Base-by-base conservation (phyloP, 768 basidiomycete genomes). In the Astraeus odoratus region DNA sequence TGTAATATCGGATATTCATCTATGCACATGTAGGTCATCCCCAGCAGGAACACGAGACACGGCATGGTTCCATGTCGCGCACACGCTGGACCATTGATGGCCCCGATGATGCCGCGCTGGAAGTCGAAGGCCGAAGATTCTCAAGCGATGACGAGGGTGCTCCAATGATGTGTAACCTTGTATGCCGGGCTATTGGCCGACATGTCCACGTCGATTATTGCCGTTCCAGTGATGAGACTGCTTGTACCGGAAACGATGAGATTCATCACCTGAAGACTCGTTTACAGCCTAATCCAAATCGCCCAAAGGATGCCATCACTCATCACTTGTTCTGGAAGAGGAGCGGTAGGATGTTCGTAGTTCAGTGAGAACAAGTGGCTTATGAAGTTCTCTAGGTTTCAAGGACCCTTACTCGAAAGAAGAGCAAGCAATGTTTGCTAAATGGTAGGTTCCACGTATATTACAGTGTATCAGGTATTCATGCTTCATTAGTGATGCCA, bases 331-430 rank as follows among this genome's bases (percentile, higher is more conserved):
- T 67, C 44, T 80, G 78, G 78, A 66, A 66, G 43, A 67, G 76
- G 19, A 68, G 68, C 52, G 78, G 77, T 76, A 18, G 13, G 9
- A 22, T 39, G n/a, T 16, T 19, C 13, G 15, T 24, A n/a, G 16
- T 31, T 22, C 13, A n/a, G 18, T 23, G n/a, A 7, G 23, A 27
- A 35, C 19, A n/a, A 22, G 15, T 8, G 12, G 3, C 24, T 36
- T 18, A 7, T 29, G 18, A 26, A 2, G 9, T 31, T 31, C 15
- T 42, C 20, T 43, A 76, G 75, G 75, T 4, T 77, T 78, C 65
- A 75, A 70, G 66, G 76, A 78, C 57, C 77, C 77, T 1, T 78
- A 78, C 50, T 67, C 75, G 16, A 65, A 66, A 15, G 74, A 76
- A 24, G 74, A 77, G 46, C 72, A 72, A 51, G 47, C 64, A 1